Percentiles rank a stretch among this genome's conserved stretches.
Evolutionary conservation across 176 grass and related monocot genomes (phyloP).

Genomic region (Aegilops umbellulata): DNA sequence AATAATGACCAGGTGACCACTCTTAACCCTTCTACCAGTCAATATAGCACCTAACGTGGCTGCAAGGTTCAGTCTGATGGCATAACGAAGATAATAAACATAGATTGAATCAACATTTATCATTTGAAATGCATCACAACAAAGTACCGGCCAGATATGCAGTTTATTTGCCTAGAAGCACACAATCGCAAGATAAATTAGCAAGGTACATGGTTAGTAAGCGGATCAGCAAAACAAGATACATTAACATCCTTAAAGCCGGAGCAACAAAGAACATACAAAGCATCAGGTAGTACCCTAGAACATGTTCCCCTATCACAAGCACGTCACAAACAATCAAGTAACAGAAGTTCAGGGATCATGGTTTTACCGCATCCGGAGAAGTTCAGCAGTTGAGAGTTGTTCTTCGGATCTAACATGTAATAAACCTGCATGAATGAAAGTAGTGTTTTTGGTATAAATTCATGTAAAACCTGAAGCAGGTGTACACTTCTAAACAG

Average conservation of each 20-base stretch:
- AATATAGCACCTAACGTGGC: conserved; percentile 2
- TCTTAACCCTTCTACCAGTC: conserved; percentile 12
- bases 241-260: not conserved
- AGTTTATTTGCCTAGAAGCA: not conserved
- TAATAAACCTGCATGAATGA: conserved; percentile 88
- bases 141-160: not conserved
- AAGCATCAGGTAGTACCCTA: not conserved
- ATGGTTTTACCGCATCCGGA: conserved; percentile 89
- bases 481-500: not conserved
- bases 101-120: not conserved
- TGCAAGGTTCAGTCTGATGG: not conserved
- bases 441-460: conserved; percentile 4
- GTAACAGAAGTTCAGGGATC: not conserved
- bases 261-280: not conserved
- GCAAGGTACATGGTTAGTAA: not conserved
- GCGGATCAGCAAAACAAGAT: not conserved
- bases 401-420: conserved; percentile 76
- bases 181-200: conserved; percentile 2
- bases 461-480: not conserved
- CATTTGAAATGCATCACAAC: conserved; percentile 11
- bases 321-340: conserved; percentile 11
- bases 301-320: not conserved
- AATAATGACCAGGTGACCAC: not conserved
- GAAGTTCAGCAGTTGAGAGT: conserved; percentile 69
- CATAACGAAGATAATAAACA: conserved; percentile 1